A percentile compares a stretch with the other conserved stretches of the same genome.
phyloP scores from a whole-genome alignment of 2,329 filamentous ascomycete species.

The Paecilomyces niveus region DNA sequence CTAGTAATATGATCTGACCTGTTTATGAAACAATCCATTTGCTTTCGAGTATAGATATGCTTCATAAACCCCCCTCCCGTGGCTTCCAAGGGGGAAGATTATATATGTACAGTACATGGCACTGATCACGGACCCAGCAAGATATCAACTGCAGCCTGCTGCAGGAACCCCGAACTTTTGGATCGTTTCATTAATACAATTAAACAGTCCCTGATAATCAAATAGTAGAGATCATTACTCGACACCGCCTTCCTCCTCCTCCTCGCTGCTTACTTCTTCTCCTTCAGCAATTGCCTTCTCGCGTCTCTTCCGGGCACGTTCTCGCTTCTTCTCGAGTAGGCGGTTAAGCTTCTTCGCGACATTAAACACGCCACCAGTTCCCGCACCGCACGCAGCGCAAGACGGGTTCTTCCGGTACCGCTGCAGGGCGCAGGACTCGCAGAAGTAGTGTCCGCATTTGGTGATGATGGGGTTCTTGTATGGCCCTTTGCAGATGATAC shows the following conservation, averaged over 20 bases:
- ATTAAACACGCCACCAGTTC: conserved; percentile 87
- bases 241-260: conserved; percentile 26
- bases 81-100: too few relatives aligned
- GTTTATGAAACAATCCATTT: too few relatives aligned
- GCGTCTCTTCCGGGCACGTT: conserved; percentile 48
- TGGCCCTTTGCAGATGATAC: conserved; percentile 72
- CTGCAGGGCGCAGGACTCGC: conserved; percentile 78
- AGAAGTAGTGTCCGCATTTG: conserved; percentile 94
- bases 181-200: background rate
- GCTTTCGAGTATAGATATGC: too few relatives aligned
- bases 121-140: too few relatives aligned
- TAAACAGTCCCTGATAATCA: background rate
- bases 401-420: conserved; percentile 79
- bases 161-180: background rate
- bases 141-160: background rate
- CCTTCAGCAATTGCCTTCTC: conserved; percentile 47
- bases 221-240: background rate
- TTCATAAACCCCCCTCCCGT: too few relatives aligned
- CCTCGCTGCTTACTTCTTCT: conserved; percentile 44
- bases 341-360: conserved; percentile 75
- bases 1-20: too few relatives aligned
- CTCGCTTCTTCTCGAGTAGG: conserved; percentile 64
- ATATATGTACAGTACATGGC: background rate
- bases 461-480: conserved; percentile 80
- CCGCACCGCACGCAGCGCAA: conserved; percentile 77